Percentiles rank a stretch among this genome's conserved stretches.
Conservation (phyloP, 192 early-diverging fungal genomes). For the Podila epicladia region DNA sequence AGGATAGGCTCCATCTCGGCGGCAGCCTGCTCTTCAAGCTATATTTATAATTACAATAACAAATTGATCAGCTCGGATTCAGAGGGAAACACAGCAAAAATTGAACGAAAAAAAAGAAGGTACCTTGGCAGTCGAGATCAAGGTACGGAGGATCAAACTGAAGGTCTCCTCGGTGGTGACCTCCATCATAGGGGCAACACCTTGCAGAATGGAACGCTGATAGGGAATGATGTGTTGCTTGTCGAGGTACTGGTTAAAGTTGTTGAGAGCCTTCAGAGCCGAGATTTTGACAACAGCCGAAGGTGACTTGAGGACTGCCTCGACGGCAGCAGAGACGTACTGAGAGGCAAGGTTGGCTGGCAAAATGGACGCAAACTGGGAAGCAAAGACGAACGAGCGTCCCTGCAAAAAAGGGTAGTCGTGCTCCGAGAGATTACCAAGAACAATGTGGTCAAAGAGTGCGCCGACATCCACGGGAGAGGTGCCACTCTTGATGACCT, state of each 20-base stretch:
- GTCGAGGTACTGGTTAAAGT: constrained; percentile 64
- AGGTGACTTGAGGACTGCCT: constrained; percentile 64
- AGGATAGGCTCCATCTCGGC: constrained; percentile 79
- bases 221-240: constrained; percentile 61
- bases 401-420: constrained; percentile 88
- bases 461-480: constrained; percentile 75
- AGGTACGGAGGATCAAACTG: constrained; percentile 72
- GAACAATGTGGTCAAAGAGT: constrained; percentile 85
- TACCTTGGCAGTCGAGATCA: constrained; percentile 70
- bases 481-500: constrained; percentile 54
- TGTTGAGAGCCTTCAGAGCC: constrained; percentile 73
- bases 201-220: constrained; percentile 69
- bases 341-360: constrained; percentile 71
- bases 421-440: constrained; percentile 66
- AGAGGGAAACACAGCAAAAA: too few relatives aligned
- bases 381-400: constrained; percentile 89
- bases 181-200: constrained; percentile 63
- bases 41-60: neutral
- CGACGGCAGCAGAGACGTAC: constrained; percentile 82
- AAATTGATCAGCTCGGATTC: too few relatives aligned
- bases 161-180: constrained; percentile 74
- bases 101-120: too few relatives aligned
- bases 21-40: constrained; percentile 77
- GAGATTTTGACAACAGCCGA: constrained; percentile 76
- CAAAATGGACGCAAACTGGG: constrained; percentile 78